Percentiles rank a stretch among this genome's conserved stretches.
These are phyloP conservation scores for Coprinellus micaceus DNA, from an alignment of 768 basidiomycete species.

Conservation along the genomic window DNA sequence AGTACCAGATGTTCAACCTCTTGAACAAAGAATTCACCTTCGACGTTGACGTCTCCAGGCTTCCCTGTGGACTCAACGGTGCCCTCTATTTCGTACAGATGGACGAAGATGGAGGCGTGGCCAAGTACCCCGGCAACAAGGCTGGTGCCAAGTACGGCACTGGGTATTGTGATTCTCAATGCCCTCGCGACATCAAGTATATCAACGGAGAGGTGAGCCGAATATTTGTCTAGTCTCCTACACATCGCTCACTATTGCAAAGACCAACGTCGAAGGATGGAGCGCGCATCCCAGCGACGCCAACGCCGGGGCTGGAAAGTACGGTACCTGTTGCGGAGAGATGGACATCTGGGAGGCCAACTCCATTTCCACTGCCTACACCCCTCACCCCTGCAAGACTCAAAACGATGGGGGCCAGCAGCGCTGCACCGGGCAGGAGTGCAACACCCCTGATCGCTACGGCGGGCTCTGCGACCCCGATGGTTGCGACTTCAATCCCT, in stretches of 20 bases:
- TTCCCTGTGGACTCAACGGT: constrained; percentile 14
- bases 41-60: constrained; percentile 13
- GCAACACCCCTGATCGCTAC: constrained; percentile 19
- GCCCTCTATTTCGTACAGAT: constrained; percentile 13
- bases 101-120: constrained; percentile 11
- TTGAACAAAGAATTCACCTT: constrained; percentile 14
- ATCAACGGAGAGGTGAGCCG: constrained; percentile 10
- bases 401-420: constrained; percentile 22
- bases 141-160: constrained; percentile 14
- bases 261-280: constrained; percentile 13
- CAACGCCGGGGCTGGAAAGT: constrained; percentile 36
- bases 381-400: constrained; percentile 36
- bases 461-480: constrained; percentile 38
- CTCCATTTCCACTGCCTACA: constrained; percentile 35
- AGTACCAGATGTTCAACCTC: constrained; percentile 11
- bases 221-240: not conserved
- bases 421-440: constrained; percentile 31
- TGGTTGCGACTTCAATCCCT: constrained; percentile 52
- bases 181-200: constrained; percentile 12
- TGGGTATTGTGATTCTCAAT: constrained; percentile 13
- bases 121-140: constrained; percentile 4
- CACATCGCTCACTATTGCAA: not conserved
- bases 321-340: constrained; percentile 40
- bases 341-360: constrained; percentile 50
- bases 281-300: constrained; percentile 7